Evolutionary conservation across 1,139 yeast genomes (phyloP), one percentile per base, ranked within the genome.

Genomic region (Citeromyces siamensis): DNA sequence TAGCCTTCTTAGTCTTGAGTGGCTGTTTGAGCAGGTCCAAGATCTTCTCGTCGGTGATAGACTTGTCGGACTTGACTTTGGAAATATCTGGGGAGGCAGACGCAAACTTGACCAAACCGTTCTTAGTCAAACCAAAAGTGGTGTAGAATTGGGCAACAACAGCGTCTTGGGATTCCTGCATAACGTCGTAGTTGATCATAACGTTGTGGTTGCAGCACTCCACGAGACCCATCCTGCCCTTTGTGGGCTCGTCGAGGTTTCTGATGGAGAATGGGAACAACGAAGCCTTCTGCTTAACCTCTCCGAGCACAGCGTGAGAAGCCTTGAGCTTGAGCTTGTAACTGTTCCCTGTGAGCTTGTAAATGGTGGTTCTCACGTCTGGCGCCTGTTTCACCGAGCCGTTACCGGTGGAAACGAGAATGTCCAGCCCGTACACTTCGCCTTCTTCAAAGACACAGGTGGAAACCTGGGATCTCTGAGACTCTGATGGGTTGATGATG

Each of bases 341-440:
- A 31, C 71, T 66, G 52, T 62, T 68, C 44, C 83, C 86, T 35
- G 84, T 76, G 56, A 79, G 68, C 60, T 81, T 80, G 69, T 70
- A 81, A 48, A 82, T 65, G 32, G 86, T 71, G 44, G 93, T 80
- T 52, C 72, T 71, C 53, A 68, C 66, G 46, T 73, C 71, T 37
- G 77, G 64, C 43, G 62, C 60, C 14, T 32, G 34, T 55, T 71
- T 70, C 44, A 78, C 81, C 62, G 79, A 78, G 44, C 93, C 93
- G 36, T 71, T 75, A 40, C 65, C 70, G 37, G 85, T 66, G 19
- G 84, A 71, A 44, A 81, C 67, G 48, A 81, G 67, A 42, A 81
- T 68, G 51, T 81, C 93, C 49, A 81, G 64, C 37, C 90, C 93
- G 54, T 74, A 81, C 34, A 81, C 90, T 53, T 81, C 88, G 52